A percentile compares a stretch with the other conserved stretches of the same genome.
Evolutionary conservation across 495 filamentous ascomycete species (phyloP).

Genomic region (Trichoderma gamsii): DNA sequence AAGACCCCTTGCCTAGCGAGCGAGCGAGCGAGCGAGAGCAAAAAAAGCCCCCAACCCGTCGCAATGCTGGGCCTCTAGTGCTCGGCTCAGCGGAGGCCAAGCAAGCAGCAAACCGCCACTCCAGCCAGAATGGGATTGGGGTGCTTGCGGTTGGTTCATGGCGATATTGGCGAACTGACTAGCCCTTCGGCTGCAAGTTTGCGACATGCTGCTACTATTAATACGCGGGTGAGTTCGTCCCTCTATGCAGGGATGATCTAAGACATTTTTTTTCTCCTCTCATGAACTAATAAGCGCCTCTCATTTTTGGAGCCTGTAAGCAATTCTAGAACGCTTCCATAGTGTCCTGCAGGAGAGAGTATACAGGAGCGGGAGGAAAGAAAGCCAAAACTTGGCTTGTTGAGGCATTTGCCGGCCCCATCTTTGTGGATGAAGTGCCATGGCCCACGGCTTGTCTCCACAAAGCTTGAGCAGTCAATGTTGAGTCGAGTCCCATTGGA

Average conservation of each 20-base stretch:
- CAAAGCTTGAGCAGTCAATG: no score
- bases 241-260: not conserved
- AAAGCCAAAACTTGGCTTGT: no score
- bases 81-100: not conserved
- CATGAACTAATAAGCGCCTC: not conserved
- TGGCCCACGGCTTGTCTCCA: no score
- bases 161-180: not conserved
- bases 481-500: no score
- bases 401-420: no score
- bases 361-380: no score
- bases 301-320: not conserved
- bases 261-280: not conserved
- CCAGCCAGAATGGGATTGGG: no score
- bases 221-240: not conserved
- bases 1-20: not conserved
- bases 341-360: not conserved
- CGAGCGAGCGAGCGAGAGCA: not conserved
- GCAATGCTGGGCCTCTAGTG: not conserved
- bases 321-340: slow-evolving; percentile 8
- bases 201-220: not conserved
- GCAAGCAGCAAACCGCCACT: not conserved
- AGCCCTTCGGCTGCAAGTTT: not conserved
- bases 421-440: no score
- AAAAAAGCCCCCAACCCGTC: not conserved
- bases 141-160: no score